These are phyloP conservation scores for Nyssa sinensis DNA, from an alignment of 148 eudicot genomes.

Conservation along the genomic window DNA sequence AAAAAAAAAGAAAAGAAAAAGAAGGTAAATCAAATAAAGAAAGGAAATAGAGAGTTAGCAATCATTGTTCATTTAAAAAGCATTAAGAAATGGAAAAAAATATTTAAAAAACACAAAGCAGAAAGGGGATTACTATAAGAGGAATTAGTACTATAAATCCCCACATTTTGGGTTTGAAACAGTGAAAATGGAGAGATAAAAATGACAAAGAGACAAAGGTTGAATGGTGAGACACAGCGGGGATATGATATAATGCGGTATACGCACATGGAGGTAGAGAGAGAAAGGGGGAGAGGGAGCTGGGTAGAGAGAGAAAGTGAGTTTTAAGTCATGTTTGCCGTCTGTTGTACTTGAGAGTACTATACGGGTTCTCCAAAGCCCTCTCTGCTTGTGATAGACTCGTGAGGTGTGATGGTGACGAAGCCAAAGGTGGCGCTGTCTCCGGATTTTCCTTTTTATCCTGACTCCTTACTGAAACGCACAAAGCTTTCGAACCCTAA, in stretches of 20 bases:
- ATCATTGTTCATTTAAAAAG: no score
- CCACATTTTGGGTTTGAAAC: neutral
- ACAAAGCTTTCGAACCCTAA: slow-evolving; percentile 12
- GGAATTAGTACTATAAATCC: no score
- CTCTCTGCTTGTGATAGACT: neutral
- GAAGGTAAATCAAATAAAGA: no score
- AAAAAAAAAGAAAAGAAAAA: no score
- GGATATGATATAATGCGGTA: neutral
- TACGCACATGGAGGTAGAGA: neutral
- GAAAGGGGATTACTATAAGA: no score
- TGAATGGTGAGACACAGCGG: neutral
- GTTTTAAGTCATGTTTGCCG: neutral
- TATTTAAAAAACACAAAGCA: no score
- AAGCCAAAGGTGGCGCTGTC: slow-evolving; percentile 5
- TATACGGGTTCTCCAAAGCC: slow-evolving; percentile 2
- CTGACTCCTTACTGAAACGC: neutral
- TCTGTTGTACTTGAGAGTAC: neutral
- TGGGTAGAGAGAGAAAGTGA: no score
- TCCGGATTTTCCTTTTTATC: neutral
- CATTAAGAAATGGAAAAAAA: no score
- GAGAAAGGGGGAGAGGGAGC: no score
- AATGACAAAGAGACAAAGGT: neutral
- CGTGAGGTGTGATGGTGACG: slow-evolving; percentile 3
- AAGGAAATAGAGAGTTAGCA: no score
- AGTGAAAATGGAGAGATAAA: neutral